A percentile compares a stretch with the other conserved stretches of the same genome.
These are phyloP conservation scores for Trichoderma afroharzianum DNA, from an alignment of 2,329 filamentous ascomycete species.

Conservation along the genomic window DNA sequence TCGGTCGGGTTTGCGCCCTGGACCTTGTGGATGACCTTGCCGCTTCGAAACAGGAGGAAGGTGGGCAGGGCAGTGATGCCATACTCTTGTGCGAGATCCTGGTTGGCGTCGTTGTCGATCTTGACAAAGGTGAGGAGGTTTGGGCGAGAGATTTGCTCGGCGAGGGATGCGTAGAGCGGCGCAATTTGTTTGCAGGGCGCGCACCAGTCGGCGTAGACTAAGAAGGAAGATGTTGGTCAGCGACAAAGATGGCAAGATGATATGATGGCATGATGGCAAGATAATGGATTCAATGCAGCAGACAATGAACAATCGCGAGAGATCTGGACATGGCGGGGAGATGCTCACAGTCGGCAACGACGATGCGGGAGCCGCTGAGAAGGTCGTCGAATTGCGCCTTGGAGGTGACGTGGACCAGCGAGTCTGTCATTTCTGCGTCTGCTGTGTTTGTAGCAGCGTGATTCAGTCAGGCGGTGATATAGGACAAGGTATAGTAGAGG, in stretches of 20 bases:
- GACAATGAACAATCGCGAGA: not conserved
- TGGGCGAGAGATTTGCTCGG: conserved; percentile 64
- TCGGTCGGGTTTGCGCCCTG: conserved; percentile 69
- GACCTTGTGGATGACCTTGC: conserved; percentile 63
- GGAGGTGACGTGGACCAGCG: conserved; percentile 38
- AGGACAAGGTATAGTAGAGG: not conserved
- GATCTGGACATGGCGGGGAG: not conserved
- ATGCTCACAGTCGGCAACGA: conserved; percentile 81
- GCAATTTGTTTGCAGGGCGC: conserved; percentile 79
- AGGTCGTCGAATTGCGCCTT: conserved; percentile 63
- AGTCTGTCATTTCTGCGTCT: conserved; percentile 27
- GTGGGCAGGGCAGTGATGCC: conserved; percentile 76
- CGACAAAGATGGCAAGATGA: not conserved
- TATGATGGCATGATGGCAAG: too few relatives aligned
- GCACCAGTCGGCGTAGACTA: conserved; percentile 88
- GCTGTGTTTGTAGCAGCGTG: not conserved
- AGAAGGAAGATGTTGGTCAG: conserved; percentile 18
- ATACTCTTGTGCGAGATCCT: conserved; percentile 70
- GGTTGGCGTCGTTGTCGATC: conserved; percentile 76
- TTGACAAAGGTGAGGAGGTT: conserved; percentile 79
- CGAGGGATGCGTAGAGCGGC: conserved; percentile 76
- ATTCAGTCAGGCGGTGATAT: not conserved
- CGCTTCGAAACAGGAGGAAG: conserved; percentile 83
- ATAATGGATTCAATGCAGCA: not conserved
- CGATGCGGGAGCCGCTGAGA: conserved; percentile 69